Base-by-base conservation (phyloP, 345 rosid genomes). In the Eucalyptus cladocalyx region DNA sequence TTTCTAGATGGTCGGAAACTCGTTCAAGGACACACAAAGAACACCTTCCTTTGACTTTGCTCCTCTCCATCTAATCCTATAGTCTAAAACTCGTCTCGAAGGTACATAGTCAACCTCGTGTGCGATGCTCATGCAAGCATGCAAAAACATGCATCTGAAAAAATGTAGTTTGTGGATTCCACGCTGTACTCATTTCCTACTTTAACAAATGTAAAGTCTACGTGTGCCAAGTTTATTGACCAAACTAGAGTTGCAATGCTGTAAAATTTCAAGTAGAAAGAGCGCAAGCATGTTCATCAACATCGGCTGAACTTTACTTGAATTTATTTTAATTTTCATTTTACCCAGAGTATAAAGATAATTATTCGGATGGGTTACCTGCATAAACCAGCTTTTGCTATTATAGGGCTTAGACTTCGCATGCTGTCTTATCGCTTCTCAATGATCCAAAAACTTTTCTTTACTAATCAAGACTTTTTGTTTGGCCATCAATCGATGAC, bases 191-290 rank as follows among this genome's bases (percentile, higher is more conserved):
- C 58, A 48, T 13, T 48, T 54, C 58, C 2, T 54, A 2, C 26
- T 54, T 9, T 54, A 9, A 54, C 60, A 54, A 1, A 1, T 54
- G 60, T 51, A 9, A 56, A 56, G 0, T 56, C 60, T 56, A 12
- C 0, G 60, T 9, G 0, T 56, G 60, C 0, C 60, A 9, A 23
- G 28, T 56, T 56, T 56, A 23, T 56, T 56, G 5, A 56, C 28
- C 26, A 56, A 56, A 56, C 28, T 56, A 23, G 60, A 9, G 28
- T 56, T 56, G 28, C 60, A 56, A 9, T 56, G 60, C 24, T 54
- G 0, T 54, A 54, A 21, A 21, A 54, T 54, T 54, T 54, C 11
- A 65, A 0, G 72, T n/a, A 65, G 19, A 26, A 28, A 30, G 32
- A 26, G n/a, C 30, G 67, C 67, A 28, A 60, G 32, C 32, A 60